These are phyloP conservation scores for Pyrus hybrid DNA, from an alignment of 331 rosid genomes.

Conservation along the genomic window DNA sequence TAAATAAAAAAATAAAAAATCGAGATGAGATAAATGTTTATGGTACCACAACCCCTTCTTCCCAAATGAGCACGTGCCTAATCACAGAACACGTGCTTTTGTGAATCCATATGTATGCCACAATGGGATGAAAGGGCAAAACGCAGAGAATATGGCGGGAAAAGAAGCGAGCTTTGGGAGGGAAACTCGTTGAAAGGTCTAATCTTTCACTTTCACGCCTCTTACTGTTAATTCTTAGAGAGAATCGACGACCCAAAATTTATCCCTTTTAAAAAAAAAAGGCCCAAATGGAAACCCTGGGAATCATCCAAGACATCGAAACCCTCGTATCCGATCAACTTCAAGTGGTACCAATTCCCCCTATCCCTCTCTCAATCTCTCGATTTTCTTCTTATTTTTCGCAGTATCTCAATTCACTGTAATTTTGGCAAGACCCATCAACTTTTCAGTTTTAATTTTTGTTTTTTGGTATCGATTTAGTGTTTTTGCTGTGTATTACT, in stretches of 20 bases:
- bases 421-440: background rate
- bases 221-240: background rate
- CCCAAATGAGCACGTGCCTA: too few relatives aligned
- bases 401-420: background rate
- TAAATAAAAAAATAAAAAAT: too few relatives aligned
- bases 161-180: conserved; percentile 31
- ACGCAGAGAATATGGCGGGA: conserved; percentile 60
- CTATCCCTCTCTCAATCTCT: conserved; percentile 1
- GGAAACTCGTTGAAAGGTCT: conserved; percentile 21
- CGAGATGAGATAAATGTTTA: too few relatives aligned
- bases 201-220: background rate
- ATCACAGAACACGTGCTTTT: too few relatives aligned
- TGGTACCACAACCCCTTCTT: too few relatives aligned
- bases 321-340: conserved; percentile 74
- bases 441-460: background rate
- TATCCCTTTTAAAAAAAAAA: background rate
- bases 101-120: too few relatives aligned
- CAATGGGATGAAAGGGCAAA: too few relatives aligned
- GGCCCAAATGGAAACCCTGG: conserved; percentile 74
- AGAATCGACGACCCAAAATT: background rate
- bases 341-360: conserved; percentile 59
- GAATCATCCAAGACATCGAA: conserved; percentile 51
- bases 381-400: background rate
- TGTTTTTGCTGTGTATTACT: background rate
- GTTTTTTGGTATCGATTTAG: background rate